Conservation (phyloP, 176 grass and related monocot genomes). For the Eleusine coracana region DNA sequence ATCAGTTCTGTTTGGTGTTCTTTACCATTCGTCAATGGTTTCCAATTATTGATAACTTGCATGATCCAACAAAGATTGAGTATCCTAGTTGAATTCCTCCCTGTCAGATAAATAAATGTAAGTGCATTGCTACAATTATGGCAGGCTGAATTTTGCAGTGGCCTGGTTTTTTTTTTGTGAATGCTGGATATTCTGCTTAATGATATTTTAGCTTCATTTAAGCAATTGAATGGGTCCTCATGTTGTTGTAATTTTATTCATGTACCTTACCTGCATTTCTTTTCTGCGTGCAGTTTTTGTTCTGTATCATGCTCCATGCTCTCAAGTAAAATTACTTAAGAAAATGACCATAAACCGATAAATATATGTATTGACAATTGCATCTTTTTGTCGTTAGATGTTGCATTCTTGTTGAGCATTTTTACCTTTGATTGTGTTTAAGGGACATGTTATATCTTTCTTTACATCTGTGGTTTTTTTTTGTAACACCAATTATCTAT, state of each 20-base stretch:
- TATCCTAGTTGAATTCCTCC: neutral
- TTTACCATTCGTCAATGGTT: neutral
- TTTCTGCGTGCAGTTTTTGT: neutral
- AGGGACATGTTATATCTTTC: neutral
- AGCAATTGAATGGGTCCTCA: neutral
- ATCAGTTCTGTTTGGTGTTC: neutral
- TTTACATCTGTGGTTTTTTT: neutral
- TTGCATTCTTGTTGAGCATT: constrained; percentile 6
- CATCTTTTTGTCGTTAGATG: constrained; percentile 2
- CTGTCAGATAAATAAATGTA: neutral
- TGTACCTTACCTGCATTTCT: neutral
- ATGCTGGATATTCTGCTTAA: constrained; percentile 8
- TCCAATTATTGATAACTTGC: neutral
- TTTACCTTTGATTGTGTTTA: constrained; percentile 9
- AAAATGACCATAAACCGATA: neutral
- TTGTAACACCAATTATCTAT: neutral
- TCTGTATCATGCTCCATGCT: neutral
- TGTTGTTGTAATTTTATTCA: neutral
- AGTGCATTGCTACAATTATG: neutral
- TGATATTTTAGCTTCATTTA: constrained; percentile 26
- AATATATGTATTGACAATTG: neutral
- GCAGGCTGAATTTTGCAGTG: constrained; percentile 19
- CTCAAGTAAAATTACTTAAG: neutral
- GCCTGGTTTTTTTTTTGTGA: neutral
- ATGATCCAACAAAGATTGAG: neutral